Evolutionary conservation across 805 yeast genomes (phyloP), one percentile per base, ranked within the genome.

Genomic region (Candida caryicola): DNA sequence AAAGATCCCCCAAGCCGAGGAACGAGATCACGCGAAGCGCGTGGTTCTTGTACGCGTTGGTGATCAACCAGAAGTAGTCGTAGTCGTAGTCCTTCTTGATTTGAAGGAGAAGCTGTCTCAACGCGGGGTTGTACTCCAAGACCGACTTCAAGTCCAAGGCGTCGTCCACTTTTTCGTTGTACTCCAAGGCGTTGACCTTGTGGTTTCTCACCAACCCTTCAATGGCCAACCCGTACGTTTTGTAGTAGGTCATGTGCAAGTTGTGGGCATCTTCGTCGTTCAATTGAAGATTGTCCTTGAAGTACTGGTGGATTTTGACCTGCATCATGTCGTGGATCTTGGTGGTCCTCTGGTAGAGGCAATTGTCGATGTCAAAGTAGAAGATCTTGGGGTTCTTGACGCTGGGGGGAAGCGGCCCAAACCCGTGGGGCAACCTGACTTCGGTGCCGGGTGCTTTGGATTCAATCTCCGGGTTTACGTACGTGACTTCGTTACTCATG

Each of bases 341-440:
- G 17, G 85, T 76, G 1, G 88, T 79, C 40, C 89, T 69, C 37
- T 76, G 73, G 63, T 91, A 91, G 21, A 91, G 73, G 59, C 97
- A 89, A 60, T 91, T 91, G 67, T 91, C 99, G 38, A 91, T 88
- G 59, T 91, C 99, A 53, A 91, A 91, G 62, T 81, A 88, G 63
- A 93, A 86, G 38, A 68, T 59, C 40, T 51, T 51, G 36, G 54
- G 46, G 49, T 57, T 47, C 33, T 41, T 62, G 9, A 43, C 13
- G n/a, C 48, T 39, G 10, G 45, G 13, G 5, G 68, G 67, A 8
- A 62, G 15, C 3, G 70, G 70, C 1, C 70, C 70, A 44, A 47
- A 55, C 4, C 69, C 70, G 37, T 36, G 57, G 7, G 57, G 57
- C 21, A 64, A 49, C 7, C 40, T 38, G 3, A 62, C 70, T 17